Evolutionary conservation across 2,329 filamentous ascomycete genomes (phyloP).

Genomic region (Sordariomycetes sp.): DNA sequence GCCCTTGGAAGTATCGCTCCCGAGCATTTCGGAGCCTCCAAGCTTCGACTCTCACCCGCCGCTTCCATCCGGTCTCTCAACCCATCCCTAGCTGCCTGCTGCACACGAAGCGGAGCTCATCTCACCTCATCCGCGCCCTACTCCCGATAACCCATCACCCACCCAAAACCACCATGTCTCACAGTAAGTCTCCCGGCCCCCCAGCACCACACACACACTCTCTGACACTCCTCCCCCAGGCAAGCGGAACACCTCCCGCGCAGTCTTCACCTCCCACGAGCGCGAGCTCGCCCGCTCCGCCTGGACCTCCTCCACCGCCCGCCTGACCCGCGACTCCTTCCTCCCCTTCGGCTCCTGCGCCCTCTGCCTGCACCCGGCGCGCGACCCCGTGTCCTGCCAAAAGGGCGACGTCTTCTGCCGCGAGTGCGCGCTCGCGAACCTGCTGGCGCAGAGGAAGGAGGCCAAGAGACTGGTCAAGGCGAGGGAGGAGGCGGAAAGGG

Average conservation of each 20-base stretch:
- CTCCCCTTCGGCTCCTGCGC: slow-evolving; percentile 82
- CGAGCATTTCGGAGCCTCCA: not conserved
- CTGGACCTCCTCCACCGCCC: slow-evolving; percentile 75
- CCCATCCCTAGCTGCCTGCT: not conserved
- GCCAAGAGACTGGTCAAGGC: slow-evolving; percentile 68
- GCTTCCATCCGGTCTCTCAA: not conserved
- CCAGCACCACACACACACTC: not conserved
- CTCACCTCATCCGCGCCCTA: not conserved
- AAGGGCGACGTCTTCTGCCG: slow-evolving; percentile 88
- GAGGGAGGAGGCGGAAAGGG: slow-evolving; percentile 30
- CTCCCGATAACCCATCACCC: not conserved
- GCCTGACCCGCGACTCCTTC: slow-evolving; percentile 80
- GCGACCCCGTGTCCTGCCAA: slow-evolving; percentile 70
- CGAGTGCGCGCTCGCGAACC: slow-evolving; percentile 82
- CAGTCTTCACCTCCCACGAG: slow-evolving; percentile 91
- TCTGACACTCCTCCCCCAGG: slow-evolving; percentile 25
- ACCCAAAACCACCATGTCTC: slow-evolving; percentile 24
- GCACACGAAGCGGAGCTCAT: not conserved
- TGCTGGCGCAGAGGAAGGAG: slow-evolving; percentile 85
- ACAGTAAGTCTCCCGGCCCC: slow-evolving; percentile 25
- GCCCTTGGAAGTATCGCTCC: too few species aligned
- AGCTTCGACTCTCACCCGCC: not conserved
- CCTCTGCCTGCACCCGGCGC: slow-evolving; percentile 70
- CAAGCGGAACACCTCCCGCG: slow-evolving; percentile 82
- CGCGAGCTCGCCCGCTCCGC: slow-evolving; percentile 66